Evolutionary conservation across 2,329 filamentous ascomycete species (phyloP), one percentile per base, ranked within the genome.

Genomic region (Trichoderma afroharzianum): DNA sequence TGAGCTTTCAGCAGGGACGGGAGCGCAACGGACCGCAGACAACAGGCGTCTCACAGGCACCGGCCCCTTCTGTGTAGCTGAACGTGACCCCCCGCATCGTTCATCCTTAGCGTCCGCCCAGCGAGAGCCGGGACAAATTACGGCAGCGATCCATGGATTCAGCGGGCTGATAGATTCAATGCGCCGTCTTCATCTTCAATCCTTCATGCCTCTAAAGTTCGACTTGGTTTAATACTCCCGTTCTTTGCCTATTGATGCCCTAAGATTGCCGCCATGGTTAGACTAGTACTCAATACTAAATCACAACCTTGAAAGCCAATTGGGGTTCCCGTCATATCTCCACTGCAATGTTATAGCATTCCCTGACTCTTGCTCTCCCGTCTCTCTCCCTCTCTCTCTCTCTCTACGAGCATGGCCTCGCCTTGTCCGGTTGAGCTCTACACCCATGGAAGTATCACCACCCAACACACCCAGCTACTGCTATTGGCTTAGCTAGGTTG

Each of bases 1-100:
- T 57, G 62, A 21, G 26, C n/a, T 28, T 50, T 21, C 43, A 39
- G 61, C 39, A 39, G 62, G 39, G 39, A n/a, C 62, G 62, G 63
- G 63, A 67, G 63, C 50, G 63, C 63, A 39, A 67, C 30, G 50
- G 63, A 66, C n/a, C 50, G 63, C 32, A 55, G 47, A 24, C 47
- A 53, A 58, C 18, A 30, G 47, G 32, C 47, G 63, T 67, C 63
- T 57, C n/a, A 24, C 63, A 55, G 33, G 47, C 63, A 30, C 24
- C 30, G 39, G 24, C 26, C 63, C 47, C n/a, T 55, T 32, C 14
- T 53, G 47, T 7, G 47, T 5, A 67, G 63, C 63, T 67, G 63
- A 67, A 67, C 32, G 6, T 63, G 63, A 11, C 47, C 50, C 63
- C 63, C 63, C 63, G 63, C 63, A 57, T 43, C 32, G 50, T 67